Base-by-base conservation (phyloP, 1,284 basidiomycete genomes). In the Irpex rosettiformis region DNA sequence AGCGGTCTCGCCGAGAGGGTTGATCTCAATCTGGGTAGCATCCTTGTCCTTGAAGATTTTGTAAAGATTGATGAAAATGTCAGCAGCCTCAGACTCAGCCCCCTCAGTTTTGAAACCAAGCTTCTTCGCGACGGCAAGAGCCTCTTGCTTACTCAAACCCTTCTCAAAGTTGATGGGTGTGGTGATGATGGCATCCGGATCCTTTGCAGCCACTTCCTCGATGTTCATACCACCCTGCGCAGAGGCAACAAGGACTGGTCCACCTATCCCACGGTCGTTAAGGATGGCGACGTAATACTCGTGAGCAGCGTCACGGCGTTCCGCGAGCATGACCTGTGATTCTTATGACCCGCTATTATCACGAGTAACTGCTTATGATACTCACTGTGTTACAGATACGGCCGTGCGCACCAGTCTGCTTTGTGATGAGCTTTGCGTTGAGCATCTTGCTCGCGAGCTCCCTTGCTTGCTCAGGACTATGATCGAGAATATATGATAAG, bases 11-110 rank as follows among this genome's bases (percentile, higher is more conserved):
- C 95, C 94, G 77, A 99, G 80, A 24, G 97, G 97, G 79, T 99
- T 99, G 75, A 99, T 99, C 80, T 99, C 97, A 69, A 99, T 98
- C 77, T 99, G 97, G 4, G 97, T 99, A 4, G 96, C 94, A 73
- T 99, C 97, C 81, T 96, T 98, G 64, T 98, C 96, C 77, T 95
- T 96, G 84, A 98, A 99, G 69, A 99, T 91, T 71, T 86, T 89
- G 82, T 98, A 98, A 59, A 99, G 83, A 71, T 96, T 93, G 70
- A 91, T 84, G 76, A 99, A 99, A 65, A 94, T 94, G 64, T 94
- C 88, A 1, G 96, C 96, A 16, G 97, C 97, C 70, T 95, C 83
- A 29, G 78, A 79, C 71, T 93, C 87, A 16, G 91, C 83, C 56
- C 79, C 73, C 37, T 84, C 82, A 60, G 81, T 79, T 72, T 88